Conservation (phyloP, 2,329 filamentous ascomycete species). For the Byssothecium circinans region DNA sequence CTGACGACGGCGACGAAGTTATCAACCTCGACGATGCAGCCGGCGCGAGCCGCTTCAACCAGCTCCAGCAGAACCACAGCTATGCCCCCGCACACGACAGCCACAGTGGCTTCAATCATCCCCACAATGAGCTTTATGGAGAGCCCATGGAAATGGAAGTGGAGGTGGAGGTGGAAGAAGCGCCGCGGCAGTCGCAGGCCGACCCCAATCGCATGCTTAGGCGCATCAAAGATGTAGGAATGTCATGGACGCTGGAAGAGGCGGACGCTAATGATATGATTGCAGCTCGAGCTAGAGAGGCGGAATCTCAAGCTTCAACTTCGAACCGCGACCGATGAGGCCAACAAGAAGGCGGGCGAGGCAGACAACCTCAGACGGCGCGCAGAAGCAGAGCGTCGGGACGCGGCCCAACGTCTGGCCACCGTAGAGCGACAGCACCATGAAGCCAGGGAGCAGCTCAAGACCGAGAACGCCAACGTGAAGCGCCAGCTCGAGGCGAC, state of each 20-base stretch:
- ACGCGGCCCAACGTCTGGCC: conserved; percentile 64
- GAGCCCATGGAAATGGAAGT: no score
- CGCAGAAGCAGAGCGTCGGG: conserved; percentile 61
- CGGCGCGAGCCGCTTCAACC: conserved; percentile 3
- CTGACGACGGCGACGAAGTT: conserved; percentile 47
- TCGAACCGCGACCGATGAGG: conserved; percentile 49
- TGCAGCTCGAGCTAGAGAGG: conserved; percentile 48
- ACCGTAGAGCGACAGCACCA: conserved; percentile 64
- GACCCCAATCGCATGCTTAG: conserved; percentile 40
- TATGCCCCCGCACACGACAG: conserved; percentile 2
- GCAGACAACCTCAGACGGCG: conserved; percentile 74
- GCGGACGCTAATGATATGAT: no score
- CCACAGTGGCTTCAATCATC: conserved; percentile 13
- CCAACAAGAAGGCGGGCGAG: conserved; percentile 69
- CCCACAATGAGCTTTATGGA: no score
- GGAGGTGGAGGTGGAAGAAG: conserved; percentile 25
- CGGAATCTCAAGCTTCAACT: conserved; percentile 41
- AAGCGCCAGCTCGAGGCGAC: conserved; percentile 65
- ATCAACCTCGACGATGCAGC: conserved; percentile 48
- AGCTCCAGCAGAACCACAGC: conserved; percentile 1
- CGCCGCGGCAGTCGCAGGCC: conserved; percentile 28
- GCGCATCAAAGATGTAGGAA: conserved; percentile 46
- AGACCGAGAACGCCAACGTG: conserved; percentile 66
- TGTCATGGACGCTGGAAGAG: not conserved
- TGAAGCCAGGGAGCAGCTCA: conserved; percentile 65